Conservation (phyloP, 768 basidiomycete genomes). For the Pulveroboletus sp. region DNA sequence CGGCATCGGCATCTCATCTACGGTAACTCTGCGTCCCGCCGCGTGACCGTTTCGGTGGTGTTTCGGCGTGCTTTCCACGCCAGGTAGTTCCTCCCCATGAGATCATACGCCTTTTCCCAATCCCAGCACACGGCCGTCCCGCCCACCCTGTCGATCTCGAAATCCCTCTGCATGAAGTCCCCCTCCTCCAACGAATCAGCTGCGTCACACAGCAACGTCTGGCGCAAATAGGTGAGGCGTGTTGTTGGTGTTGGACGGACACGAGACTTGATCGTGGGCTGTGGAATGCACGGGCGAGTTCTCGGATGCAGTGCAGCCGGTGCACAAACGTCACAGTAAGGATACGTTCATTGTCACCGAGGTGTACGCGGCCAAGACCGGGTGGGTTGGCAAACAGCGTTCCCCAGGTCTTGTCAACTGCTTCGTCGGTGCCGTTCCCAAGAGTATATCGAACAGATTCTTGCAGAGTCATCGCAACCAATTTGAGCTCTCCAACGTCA, state of each 20-base stretch:
- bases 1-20: too few species aligned
- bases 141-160: slow-evolving; percentile 20
- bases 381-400: slow-evolving; percentile 7
- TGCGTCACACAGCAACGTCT: slow-evolving; percentile 35
- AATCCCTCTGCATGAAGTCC: slow-evolving; percentile 30
- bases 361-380: slow-evolving; percentile 8
- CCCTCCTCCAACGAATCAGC: slow-evolving; percentile 33
- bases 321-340: slow-evolving; percentile 7
- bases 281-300: slow-evolving; percentile 8
- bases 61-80: slow-evolving; percentile 2
- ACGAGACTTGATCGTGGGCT: not conserved
- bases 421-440: slow-evolving; percentile 3
- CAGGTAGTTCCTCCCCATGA: slow-evolving; percentile 8
- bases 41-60: not conserved
- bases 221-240: slow-evolving; percentile 38
- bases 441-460: slow-evolving; percentile 4
- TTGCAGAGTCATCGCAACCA: slow-evolving; percentile 9
- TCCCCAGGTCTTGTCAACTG: slow-evolving; percentile 8
- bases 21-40: too few species aligned
- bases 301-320: slow-evolving; percentile 8
- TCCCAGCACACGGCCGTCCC: slow-evolving; percentile 21
- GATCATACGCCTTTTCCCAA: slow-evolving; percentile 18
- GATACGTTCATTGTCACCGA: slow-evolving; percentile 5
- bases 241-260: slow-evolving; percentile 24
- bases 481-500: slow-evolving; percentile 4